Conservation (phyloP, 306 rosid species). For the Astragalus glycyphyllos region DNA sequence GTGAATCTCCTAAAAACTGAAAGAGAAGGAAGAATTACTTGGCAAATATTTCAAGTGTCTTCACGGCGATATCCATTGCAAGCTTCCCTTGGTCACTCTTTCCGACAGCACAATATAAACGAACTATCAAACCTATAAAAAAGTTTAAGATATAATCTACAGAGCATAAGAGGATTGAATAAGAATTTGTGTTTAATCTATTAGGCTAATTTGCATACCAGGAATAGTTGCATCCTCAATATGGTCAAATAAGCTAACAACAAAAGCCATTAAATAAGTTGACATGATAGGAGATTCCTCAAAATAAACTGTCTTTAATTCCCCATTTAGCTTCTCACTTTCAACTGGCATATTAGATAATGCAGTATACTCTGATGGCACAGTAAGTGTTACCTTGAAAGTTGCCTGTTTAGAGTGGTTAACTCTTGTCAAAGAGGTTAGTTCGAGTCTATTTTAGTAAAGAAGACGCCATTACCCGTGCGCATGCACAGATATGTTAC, state of each 20-base stretch:
- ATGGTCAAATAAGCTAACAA: constrained; percentile 64
- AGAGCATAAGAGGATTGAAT: background rate
- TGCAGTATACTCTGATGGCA: too few species aligned
- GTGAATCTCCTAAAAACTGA: background rate
- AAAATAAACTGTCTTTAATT: too few species aligned
- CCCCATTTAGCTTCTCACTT: too few species aligned
- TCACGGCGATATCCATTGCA: constrained; percentile 62
- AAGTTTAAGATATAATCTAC: constrained; percentile 14
- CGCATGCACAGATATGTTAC: too few species aligned
- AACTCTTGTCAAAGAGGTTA: too few species aligned
- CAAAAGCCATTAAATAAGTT: constrained; percentile 69
- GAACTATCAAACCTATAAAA: constrained; percentile 58
- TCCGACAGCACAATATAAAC: constrained; percentile 63
- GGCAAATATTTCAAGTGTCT: constrained; percentile 53
- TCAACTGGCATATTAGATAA: too few species aligned
- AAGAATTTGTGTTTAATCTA: background rate
- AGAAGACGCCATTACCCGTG: too few species aligned
- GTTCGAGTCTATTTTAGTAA: too few species aligned
- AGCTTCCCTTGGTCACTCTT: constrained; percentile 57
- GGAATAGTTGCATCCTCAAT: constrained; percentile 55
- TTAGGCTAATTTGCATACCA: constrained; percentile 44
- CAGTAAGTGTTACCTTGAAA: too few species aligned
- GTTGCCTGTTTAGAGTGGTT: too few species aligned
- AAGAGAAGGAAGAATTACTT: constrained; percentile 44
- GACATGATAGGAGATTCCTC: too few species aligned